Percentiles rank a stretch among this genome's conserved stretches.
Evolutionary conservation across 75 land plant genomes (phyloP).

Genomic region (Pinus tabuliformis): DNA sequence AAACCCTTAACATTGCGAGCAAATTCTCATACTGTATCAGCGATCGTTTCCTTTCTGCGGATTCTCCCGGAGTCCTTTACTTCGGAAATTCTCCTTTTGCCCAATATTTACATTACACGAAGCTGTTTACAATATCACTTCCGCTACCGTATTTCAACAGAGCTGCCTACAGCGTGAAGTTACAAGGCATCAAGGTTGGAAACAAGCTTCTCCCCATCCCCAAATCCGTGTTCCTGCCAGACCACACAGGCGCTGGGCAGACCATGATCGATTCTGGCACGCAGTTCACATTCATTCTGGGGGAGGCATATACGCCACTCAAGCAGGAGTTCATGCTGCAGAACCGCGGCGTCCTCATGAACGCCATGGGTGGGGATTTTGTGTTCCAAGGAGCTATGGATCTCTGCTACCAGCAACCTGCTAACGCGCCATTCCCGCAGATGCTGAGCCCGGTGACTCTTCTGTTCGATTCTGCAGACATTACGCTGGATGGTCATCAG

Average conservation of each 20-base stretch:
- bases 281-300: conserved; percentile 60
- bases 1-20: conserved; percentile 5
- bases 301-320: conserved; percentile 46
- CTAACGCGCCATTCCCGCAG: background rate
- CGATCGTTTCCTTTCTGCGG: conserved; percentile 16
- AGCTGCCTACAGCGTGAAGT: conserved; percentile 65
- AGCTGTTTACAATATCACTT: conserved; percentile 24
- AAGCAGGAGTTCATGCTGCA: conserved; percentile 42
- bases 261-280: conserved; percentile 97
- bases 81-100: conserved; percentile 56
- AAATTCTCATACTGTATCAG: conserved; percentile 83
- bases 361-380: background rate
- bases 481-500: conserved; percentile 37
- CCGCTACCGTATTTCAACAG: conserved; percentile 68
- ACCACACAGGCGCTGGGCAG: conserved; percentile 82
- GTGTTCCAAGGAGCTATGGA: conserved; percentile 59
- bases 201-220: conserved; percentile 39
- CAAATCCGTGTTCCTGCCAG: conserved; percentile 50
- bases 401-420: conserved; percentile 34
- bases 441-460: conserved; percentile 27
- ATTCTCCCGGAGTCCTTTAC: conserved; percentile 48
- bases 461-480: conserved; percentile 46
- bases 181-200: conserved; percentile 68
- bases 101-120: conserved; percentile 47
- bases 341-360: conserved; percentile 12